These are phyloP conservation scores for Oryza brachyantha DNA, from an alignment of 176 grass and related monocot species.

Conservation along the genomic window DNA sequence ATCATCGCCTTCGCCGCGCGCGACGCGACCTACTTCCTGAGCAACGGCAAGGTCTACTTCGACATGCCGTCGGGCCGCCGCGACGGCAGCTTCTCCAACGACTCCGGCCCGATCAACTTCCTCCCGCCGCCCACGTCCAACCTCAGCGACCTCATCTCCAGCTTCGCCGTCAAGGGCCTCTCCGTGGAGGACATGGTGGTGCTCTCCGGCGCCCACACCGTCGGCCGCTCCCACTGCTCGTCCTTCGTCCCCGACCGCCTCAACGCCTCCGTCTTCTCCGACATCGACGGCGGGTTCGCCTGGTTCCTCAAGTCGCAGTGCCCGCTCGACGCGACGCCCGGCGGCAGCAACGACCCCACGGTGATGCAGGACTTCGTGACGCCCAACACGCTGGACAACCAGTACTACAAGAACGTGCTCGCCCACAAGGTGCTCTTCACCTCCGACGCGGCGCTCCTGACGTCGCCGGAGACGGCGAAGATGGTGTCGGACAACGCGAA, in stretches of 20 bases:
- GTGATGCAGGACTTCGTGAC: slow-evolving; percentile 27
- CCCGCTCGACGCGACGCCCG: neutral
- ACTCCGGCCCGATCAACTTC: slow-evolving; percentile 25
- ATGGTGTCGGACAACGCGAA: slow-evolving; percentile 24
- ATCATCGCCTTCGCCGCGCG: slow-evolving; percentile 43
- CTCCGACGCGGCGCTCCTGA: slow-evolving; percentile 39
- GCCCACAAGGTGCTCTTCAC: slow-evolving; percentile 30
- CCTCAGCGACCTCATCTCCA: neutral
- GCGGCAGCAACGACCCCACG: slow-evolving; percentile 9
- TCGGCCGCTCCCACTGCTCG: slow-evolving; percentile 46
- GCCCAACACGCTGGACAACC: slow-evolving; percentile 25
- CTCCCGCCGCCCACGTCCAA: neutral
- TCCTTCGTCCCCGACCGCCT: slow-evolving; percentile 30
- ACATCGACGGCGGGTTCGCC: neutral
- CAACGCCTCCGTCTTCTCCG: neutral
- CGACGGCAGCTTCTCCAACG: slow-evolving; percentile 32
- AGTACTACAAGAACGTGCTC: slow-evolving; percentile 42
- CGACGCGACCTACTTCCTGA: slow-evolving; percentile 33
- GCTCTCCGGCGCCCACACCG: slow-evolving; percentile 46
- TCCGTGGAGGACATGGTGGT: slow-evolving; percentile 34
- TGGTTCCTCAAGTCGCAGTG: slow-evolving; percentile 1
- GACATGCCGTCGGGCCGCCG: slow-evolving; percentile 21
- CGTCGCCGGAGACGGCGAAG: neutral
- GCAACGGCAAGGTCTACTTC: slow-evolving; percentile 1
- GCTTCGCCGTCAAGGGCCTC: slow-evolving; percentile 14